Evolutionary conservation across 2,329 filamentous ascomycete genomes (phyloP).

Genomic region (Cladobotryum mycophilum): DNA sequence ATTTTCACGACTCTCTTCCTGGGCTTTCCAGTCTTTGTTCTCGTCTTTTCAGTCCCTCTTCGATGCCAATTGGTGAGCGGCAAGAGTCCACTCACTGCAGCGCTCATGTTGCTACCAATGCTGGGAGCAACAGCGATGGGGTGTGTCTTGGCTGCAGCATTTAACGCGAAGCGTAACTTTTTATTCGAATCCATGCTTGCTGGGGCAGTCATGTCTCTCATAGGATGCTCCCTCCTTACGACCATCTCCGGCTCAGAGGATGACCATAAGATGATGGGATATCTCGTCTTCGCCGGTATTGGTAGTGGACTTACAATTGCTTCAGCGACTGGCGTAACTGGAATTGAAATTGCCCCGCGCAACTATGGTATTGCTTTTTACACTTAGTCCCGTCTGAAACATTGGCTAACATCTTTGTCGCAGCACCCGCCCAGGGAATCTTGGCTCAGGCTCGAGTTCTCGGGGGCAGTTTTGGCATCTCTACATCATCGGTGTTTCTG

Average conservation of each 20-base stretch:
- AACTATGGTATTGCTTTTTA: slow-evolving; percentile 37
- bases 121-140: not conserved
- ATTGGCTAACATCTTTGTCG: not conserved
- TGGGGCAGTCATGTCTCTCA: slow-evolving; percentile 35
- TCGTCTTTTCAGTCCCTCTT: not conserved
- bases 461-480: slow-evolving; percentile 49
- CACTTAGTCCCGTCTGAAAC: not conserved
- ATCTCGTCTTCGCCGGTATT: slow-evolving; percentile 43
- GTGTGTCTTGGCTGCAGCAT: not conserved
- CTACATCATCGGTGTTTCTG: slow-evolving; percentile 45
- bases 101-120: not conserved
- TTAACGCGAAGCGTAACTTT: not conserved
- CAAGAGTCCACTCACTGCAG: not conserved
- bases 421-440: slow-evolving; percentile 47
- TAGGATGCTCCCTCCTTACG: slow-evolving; percentile 43
- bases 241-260: slow-evolving; percentile 28
- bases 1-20: slow-evolving; percentile 39
- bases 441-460: slow-evolving; percentile 45
- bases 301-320: slow-evolving; percentile 45
- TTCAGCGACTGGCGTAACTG: slow-evolving; percentile 39
- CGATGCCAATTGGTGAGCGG: not conserved
- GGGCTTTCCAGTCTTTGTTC: slow-evolving; percentile 44
- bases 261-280: slow-evolving; percentile 42
- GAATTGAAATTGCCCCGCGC: slow-evolving; percentile 33
- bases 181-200: slow-evolving; percentile 1